Base-by-base conservation (phyloP, 2,329 filamentous ascomycete genomes). In the Cladosporium velox region DNA sequence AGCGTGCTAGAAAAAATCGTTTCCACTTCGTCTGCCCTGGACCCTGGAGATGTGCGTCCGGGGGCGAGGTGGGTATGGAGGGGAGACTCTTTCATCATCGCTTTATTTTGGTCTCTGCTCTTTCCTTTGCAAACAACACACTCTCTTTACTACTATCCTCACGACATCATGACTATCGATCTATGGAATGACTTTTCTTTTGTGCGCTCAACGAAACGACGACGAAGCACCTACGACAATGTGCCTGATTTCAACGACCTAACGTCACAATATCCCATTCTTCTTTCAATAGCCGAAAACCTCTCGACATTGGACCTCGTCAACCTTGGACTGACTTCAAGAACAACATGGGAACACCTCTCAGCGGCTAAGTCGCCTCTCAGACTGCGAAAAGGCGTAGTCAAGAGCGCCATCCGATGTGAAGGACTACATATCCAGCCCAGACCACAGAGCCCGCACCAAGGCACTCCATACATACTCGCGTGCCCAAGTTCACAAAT, bases 211-310 rank as follows among this genome's bases (percentile, higher is more conserved):
- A 28, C 32, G n/a, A 64, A 64, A 34, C 35, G 61, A 24, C 49
- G 61, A 47, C 7, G 52, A 34, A 64, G 51, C 35, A 38, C 51
- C 8, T 57, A 64, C 35, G 49, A 24, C 51, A 35, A 64, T 26
- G 15, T 44, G 49, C 61, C 61, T 7, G 35, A 57, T 11, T 55
- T 64, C 10, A 64, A 64, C 38, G 61, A 65, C 35, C 41, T 65
- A 30, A 65, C 57, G 21, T 65, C 63, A 1, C 63, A 65, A 38
- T 65, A 65, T 44, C 63, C 63, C 14, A 41, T 65, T 41, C 54
- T 65, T 26, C 54, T 54, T 26, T 65, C 63, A 26, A 32, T 65
- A 21, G 63, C 63, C 24, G 41, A 52, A 41, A 59, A 65, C 11
- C 41, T 65, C 6, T 59, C 63, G 28, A 59, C 54, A 21, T n/a